Evolutionary conservation across 2,329 filamentous ascomycete genomes (phyloP).

Genomic region (Fusarium nurragi): DNA sequence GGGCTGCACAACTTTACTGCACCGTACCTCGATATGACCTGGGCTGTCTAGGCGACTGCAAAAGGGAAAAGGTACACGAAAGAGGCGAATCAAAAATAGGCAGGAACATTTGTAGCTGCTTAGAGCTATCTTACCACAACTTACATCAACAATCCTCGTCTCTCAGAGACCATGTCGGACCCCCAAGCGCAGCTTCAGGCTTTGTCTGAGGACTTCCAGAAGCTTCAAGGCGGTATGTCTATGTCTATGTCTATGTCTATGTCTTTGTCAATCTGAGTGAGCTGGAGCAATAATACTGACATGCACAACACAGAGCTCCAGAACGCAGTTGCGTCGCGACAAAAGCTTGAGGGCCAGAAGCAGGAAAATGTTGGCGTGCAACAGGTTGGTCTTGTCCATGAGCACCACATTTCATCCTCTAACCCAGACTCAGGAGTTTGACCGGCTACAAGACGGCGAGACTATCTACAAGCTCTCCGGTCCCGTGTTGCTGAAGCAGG

Average conservation of each 20-base stretch:
- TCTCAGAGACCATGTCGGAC: conserved; percentile 66
- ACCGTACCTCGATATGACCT: conserved; percentile 1
- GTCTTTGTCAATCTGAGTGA: not conserved
- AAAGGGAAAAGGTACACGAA: conserved; percentile 2
- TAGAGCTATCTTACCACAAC: conserved; percentile 3
- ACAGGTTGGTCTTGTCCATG: conserved; percentile 62
- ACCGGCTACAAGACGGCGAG: conserved; percentile 78
- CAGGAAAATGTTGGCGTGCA: conserved; percentile 92
- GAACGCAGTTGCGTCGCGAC: conserved; percentile 77
- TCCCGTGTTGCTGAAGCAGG: conserved; percentile 93
- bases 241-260: too few relatives aligned
- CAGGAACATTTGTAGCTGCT: not conserved
- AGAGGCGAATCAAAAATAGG: conserved; percentile 11
- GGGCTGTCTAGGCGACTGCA: conserved; percentile 31
- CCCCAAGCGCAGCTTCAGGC: conserved; percentile 80
- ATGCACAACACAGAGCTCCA: conserved; percentile 74
- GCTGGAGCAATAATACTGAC: conserved; percentile 11
- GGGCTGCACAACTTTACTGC: conserved; percentile 40
- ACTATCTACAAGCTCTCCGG: conserved; percentile 97
- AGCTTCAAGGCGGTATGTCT: conserved; percentile 80
- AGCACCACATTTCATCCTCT: conserved; percentile 11
- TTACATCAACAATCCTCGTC: not conserved
- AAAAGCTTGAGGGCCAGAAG: conserved; percentile 92
- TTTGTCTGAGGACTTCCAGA: conserved; percentile 87
- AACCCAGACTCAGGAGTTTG: conserved; percentile 74